Conservation (phyloP, 495 filamentous ascomycete genomes). For the Daldinia loculata region DNA sequence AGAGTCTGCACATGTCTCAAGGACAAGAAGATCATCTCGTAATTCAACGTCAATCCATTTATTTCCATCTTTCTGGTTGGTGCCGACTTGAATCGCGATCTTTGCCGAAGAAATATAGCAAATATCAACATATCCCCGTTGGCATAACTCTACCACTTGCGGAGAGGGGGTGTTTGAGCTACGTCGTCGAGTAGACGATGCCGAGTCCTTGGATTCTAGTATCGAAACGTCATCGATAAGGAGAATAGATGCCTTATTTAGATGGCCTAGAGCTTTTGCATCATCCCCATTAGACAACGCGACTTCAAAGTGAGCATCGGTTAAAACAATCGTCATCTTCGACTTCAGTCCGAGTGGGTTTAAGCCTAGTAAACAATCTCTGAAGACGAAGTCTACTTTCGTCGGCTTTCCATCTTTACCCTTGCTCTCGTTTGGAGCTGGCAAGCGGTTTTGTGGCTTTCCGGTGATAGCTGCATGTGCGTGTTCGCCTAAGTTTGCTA, state of each 20-base stretch:
- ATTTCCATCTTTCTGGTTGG: slow-evolving; percentile 59
- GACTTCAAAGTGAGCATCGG: slow-evolving; percentile 73
- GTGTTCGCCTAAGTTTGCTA: slow-evolving; percentile 77
- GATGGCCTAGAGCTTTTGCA: slow-evolving; percentile 66
- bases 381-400: slow-evolving; percentile 75
- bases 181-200: slow-evolving; percentile 51
- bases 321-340: slow-evolving; percentile 79
- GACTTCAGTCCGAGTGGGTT: slow-evolving; percentile 80
- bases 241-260: slow-evolving; percentile 82
- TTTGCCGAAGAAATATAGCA: slow-evolving; percentile 83
- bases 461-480: slow-evolving; percentile 56
- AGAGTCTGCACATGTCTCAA: slow-evolving; percentile 97
- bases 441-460: slow-evolving; percentile 25
- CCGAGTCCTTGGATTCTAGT: slow-evolving; percentile 57
- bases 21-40: slow-evolving; percentile 82
- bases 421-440: slow-evolving; percentile 36
- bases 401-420: slow-evolving; percentile 52
- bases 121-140: slow-evolving; percentile 82
- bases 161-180: slow-evolving; percentile 60
- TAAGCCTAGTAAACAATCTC: slow-evolving; percentile 83
- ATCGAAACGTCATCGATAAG: slow-evolving; percentile 79
- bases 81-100: slow-evolving; percentile 64
- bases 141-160: slow-evolving; percentile 72
- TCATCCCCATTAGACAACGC: slow-evolving; percentile 67
- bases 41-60: slow-evolving; percentile 82